These are phyloP conservation scores for Aspergillus fumigatus DNA, from an alignment of 2,329 filamentous ascomycete genomes.

Conservation along the genomic window DNA sequence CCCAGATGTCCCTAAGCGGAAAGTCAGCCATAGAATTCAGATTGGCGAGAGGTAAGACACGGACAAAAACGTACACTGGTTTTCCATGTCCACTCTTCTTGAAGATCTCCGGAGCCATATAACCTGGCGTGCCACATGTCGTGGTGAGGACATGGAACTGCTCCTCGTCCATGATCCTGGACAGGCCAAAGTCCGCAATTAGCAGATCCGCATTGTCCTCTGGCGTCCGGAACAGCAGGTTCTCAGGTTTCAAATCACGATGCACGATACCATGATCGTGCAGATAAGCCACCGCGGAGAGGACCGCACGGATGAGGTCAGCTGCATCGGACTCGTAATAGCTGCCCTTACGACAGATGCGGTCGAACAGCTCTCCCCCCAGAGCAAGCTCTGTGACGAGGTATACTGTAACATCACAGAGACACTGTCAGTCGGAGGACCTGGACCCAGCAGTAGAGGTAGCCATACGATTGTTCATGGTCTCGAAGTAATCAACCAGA, in stretches of 20 bases:
- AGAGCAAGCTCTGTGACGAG: slow-evolving; percentile 95
- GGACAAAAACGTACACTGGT: slow-evolving; percentile 62
- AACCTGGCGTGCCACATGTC: slow-evolving; percentile 94
- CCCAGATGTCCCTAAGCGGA: slow-evolving; percentile 74
- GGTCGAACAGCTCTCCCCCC: slow-evolving; percentile 94
- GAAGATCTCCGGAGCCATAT: slow-evolving; percentile 99
- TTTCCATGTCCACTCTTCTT: slow-evolving; percentile 98
- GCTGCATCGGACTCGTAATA: slow-evolving; percentile 98
- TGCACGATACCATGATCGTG: slow-evolving; percentile 99
- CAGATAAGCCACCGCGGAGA: slow-evolving; percentile 96
- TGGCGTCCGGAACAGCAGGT: slow-evolving; percentile 90
- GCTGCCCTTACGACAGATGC: slow-evolving; percentile 96
- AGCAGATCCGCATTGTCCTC: slow-evolving; percentile 96
- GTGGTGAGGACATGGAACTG: slow-evolving; percentile 97
- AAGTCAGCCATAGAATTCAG: neutral
- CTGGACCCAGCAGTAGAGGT: neutral
- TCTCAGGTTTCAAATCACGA: slow-evolving; percentile 95
- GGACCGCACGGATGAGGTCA: slow-evolving; percentile 86
- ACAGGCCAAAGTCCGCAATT: slow-evolving; percentile 95
- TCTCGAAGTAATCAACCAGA: slow-evolving; percentile 98
- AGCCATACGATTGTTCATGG: slow-evolving; percentile 83
- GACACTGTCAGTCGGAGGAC: neutral
- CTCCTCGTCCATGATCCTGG: slow-evolving; percentile 97
- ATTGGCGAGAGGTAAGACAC: neutral
- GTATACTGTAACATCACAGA: slow-evolving; percentile 58